Percentiles rank a stretch among this genome's conserved stretches.
Evolutionary conservation across 2,329 filamentous ascomycete genomes (phyloP).

Genomic region (Xylaria sp.): DNA sequence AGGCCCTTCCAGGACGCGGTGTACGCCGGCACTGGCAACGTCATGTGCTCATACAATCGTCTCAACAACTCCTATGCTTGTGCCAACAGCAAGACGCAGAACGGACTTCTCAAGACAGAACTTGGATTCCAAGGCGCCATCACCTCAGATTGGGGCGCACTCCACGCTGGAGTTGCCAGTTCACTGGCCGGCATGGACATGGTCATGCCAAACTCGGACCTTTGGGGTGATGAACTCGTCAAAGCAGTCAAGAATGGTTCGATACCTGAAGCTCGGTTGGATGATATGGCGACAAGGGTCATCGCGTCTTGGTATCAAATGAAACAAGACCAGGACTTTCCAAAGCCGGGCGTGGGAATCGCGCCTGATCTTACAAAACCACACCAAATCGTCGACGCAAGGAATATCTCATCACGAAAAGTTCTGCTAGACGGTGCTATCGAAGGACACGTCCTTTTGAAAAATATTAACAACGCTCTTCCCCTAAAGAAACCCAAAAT

Average conservation of each 20-base stretch:
- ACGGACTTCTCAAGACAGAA: slow-evolving; percentile 62
- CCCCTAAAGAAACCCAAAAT: slow-evolving; percentile 62
- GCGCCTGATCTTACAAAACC: slow-evolving; percentile 58
- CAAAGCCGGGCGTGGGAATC: slow-evolving; percentile 62
- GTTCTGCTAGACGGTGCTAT: slow-evolving; percentile 65
- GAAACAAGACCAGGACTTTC: slow-evolving; percentile 60
- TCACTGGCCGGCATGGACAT: slow-evolving; percentile 63
- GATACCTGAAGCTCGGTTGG: slow-evolving; percentile 63
- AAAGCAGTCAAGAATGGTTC: slow-evolving; percentile 69
- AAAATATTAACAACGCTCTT: slow-evolving; percentile 66
- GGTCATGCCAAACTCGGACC: slow-evolving; percentile 62
- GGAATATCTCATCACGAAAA: slow-evolving; percentile 57
- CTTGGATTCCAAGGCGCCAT: slow-evolving; percentile 61
- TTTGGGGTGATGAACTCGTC: slow-evolving; percentile 61
- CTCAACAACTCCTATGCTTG: slow-evolving; percentile 70
- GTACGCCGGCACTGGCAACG: slow-evolving; percentile 58
- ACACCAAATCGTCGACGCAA: slow-evolving; percentile 64
- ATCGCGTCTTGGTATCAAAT: slow-evolving; percentile 67
- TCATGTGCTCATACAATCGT: slow-evolving; percentile 65
- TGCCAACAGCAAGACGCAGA: slow-evolving; percentile 67
- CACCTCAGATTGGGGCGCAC: slow-evolving; percentile 66
- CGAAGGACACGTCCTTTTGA: slow-evolving; percentile 72
- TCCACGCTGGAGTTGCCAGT: slow-evolving; percentile 64
- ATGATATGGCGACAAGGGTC: slow-evolving; percentile 68
- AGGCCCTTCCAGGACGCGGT: slow-evolving; percentile 69